Evolutionary conservation across 495 filamentous ascomycete genomes (phyloP).

Genomic region (Xylaria venustula): DNA sequence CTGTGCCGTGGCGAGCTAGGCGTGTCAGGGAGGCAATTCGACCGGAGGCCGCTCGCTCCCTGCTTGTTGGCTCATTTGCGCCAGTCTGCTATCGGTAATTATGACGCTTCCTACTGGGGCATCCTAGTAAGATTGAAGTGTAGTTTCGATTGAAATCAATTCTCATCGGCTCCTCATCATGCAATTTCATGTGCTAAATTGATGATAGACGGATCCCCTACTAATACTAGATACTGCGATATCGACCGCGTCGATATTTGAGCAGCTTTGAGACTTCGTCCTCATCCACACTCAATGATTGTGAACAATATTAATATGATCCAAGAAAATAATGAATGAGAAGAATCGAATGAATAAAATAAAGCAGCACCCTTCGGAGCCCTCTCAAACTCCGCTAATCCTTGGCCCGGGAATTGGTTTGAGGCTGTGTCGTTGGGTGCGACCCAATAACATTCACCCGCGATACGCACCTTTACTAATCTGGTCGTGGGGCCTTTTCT

Average conservation of each 20-base stretch:
- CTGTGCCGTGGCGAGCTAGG: too few species aligned
- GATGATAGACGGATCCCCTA: too few species aligned
- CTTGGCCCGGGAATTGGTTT: slow-evolving; percentile 11
- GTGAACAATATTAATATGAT: too few species aligned
- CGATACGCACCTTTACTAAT: background rate
- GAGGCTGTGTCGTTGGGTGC: slow-evolving; percentile 10
- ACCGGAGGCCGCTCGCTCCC: slow-evolving; percentile 1
- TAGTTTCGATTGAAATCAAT: too few species aligned
- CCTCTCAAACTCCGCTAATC: background rate
- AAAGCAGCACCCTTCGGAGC: too few species aligned
- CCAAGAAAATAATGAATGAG: too few species aligned
- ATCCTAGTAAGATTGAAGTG: background rate
- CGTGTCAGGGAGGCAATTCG: slow-evolving; percentile 1
- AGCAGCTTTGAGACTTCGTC: too few species aligned
- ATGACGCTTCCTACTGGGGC: background rate
- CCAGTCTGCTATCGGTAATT: slow-evolving; percentile 11
- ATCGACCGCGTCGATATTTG: too few species aligned
- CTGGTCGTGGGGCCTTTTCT: background rate
- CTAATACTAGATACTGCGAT: background rate
- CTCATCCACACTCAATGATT: too few species aligned
- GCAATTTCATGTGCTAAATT: too few species aligned
- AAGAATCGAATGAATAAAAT: too few species aligned
- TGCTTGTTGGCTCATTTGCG: background rate
- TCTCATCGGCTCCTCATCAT: too few species aligned
- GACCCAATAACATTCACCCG: slow-evolving; percentile 9